A percentile compares a stretch with the other conserved stretches of the same genome.
These are phyloP conservation scores for Gossypium laxum DNA, from an alignment of 441 rosid species.

Conservation along the genomic window DNA sequence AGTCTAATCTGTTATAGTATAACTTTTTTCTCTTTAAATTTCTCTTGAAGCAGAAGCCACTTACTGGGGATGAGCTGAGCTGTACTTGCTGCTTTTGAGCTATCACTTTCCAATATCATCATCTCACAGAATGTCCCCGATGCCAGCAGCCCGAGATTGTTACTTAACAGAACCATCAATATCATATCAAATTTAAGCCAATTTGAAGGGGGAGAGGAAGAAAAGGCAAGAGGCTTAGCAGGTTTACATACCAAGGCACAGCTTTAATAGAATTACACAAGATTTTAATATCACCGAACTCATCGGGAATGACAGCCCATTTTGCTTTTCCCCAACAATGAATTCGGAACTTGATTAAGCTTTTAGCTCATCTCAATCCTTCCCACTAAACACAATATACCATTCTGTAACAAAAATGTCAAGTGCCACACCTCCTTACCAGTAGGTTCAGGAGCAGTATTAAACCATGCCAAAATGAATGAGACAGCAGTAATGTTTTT, in stretches of 20 bases:
- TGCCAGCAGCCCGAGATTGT: neutral
- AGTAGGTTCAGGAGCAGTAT: neutral
- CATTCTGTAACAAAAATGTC: neutral
- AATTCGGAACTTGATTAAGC: neutral
- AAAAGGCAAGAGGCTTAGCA: neutral
- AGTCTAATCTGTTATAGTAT: neutral
- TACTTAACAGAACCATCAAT: neutral
- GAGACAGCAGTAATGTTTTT: neutral
- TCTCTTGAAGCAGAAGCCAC: neutral
- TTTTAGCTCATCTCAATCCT: neutral
- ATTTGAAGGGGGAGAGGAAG: neutral
- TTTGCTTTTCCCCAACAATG: neutral
- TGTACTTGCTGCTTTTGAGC: neutral
- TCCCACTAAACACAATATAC: neutral
- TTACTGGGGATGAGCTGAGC: neutral
- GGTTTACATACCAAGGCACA: neutral
- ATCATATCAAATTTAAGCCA: neutral
- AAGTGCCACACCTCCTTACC: neutral
- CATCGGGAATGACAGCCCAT: neutral
- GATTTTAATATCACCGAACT: neutral
- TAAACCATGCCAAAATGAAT: neutral
- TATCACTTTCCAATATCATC: neutral
- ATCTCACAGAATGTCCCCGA: neutral
- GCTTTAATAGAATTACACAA: neutral
- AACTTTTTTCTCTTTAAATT: neutral